A percentile compares a stretch with the other conserved stretches of the same genome.
phyloP scores from a whole-genome alignment of 108 stramenopile genomes.

The Asterionellopsis glacialis region DNA sequence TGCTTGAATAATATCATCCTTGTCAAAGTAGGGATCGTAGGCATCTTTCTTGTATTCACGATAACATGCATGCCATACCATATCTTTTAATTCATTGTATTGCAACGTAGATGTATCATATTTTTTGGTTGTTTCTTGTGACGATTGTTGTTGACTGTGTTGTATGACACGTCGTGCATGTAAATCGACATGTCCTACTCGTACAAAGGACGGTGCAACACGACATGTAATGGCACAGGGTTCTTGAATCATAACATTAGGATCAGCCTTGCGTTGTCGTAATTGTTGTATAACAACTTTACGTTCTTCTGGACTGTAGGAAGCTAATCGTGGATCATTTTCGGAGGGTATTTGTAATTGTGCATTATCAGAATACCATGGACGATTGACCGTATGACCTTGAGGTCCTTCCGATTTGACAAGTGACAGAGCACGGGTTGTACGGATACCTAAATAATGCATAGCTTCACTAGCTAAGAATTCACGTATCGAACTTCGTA shows the following conservation, averaged over 20 bases:
- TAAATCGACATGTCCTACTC: slow-evolving; percentile 87
- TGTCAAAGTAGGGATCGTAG: slow-evolving; percentile 47
- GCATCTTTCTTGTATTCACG: slow-evolving; percentile 66
- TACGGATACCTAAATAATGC: slow-evolving; percentile 84
- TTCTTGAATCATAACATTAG: slow-evolving; percentile 76
- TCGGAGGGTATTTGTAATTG: slow-evolving; percentile 32
- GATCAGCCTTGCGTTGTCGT: slow-evolving; percentile 58
- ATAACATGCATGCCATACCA: slow-evolving; percentile 81
- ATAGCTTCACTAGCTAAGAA: slow-evolving; percentile 96
- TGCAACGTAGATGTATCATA: slow-evolving; percentile 34
- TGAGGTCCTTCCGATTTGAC: slow-evolving; percentile 36
- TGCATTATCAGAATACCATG: slow-evolving; percentile 66
- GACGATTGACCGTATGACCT: slow-evolving; percentile 46
- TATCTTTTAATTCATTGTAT: slow-evolving; percentile 65
- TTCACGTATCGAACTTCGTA: slow-evolving; percentile 91
- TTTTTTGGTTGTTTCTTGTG: slow-evolving; percentile 6
- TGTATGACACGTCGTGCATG: slow-evolving; percentile 54
- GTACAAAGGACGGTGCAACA: slow-evolving; percentile 66
- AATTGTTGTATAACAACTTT: slow-evolving; percentile 60
- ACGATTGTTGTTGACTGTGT: slow-evolving; percentile 5
- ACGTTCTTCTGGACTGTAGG: slow-evolving; percentile 42
- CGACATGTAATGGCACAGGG: slow-evolving; percentile 86
- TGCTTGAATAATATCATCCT: slow-evolving; percentile 44
- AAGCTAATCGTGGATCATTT: slow-evolving; percentile 74
- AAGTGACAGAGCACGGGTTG: slow-evolving; percentile 84